A percentile compares a stretch with the other conserved stretches of the same genome.
phyloP scores from a whole-genome alignment of 106 monocot species.

The Dioscorea dumetorum region DNA sequence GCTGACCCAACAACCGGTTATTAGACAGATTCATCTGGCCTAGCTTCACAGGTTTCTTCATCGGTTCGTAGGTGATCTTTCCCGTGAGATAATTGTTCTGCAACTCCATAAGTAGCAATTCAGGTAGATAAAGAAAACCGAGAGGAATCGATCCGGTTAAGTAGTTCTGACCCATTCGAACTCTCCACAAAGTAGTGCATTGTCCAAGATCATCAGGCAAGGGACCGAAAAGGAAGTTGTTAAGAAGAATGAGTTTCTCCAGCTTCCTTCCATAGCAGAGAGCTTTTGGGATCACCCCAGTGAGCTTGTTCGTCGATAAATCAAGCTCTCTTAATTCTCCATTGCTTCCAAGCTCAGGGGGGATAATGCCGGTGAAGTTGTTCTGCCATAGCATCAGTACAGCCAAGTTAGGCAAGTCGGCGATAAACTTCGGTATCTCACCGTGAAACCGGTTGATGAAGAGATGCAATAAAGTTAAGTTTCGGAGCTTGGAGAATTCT shows the following conservation, averaged over 20 bases:
- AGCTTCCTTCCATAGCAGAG: constrained; percentile 36
- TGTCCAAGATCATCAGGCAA: constrained; percentile 45
- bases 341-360: constrained; percentile 40
- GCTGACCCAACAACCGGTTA: constrained; percentile 37
- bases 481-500: constrained; percentile 38
- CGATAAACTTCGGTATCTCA: constrained; percentile 53
- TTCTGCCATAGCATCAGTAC: constrained; percentile 77
- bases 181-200: constrained; percentile 35
- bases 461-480: constrained; percentile 44
- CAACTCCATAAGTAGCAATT: constrained; percentile 34
- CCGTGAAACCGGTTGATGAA: constrained; percentile 78
- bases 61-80: constrained; percentile 13
- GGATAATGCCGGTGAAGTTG: constrained; percentile 81
- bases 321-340: constrained; percentile 55
- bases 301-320: constrained; percentile 80
- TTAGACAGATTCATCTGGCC: constrained; percentile 43
- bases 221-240: constrained; percentile 63
- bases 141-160: constrained; percentile 43
- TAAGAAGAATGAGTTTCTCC: constrained; percentile 51
- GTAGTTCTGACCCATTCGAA: constrained; percentile 55
- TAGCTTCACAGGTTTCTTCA: constrained; percentile 13
- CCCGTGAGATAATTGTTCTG: constrained; percentile 61
- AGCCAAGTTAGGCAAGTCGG: constrained; percentile 38
- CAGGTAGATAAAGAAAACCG: constrained; percentile 52
- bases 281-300: constrained; percentile 35